phyloP scores from a whole-genome alignment of 2,329 filamentous ascomycete genomes.

The Cladosporium sp. region DNA sequence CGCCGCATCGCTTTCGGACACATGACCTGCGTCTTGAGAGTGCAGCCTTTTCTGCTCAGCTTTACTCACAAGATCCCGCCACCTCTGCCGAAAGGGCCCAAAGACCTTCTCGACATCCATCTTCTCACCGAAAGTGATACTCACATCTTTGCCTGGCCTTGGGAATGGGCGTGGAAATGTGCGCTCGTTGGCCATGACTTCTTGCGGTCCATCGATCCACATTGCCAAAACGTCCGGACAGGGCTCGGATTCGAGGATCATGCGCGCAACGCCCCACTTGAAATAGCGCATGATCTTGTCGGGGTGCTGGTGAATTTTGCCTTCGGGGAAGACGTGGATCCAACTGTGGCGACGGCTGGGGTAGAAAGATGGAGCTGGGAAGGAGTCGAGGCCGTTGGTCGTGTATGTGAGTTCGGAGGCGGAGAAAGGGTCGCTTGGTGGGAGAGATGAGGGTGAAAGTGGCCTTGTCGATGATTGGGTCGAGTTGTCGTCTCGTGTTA shows the following conservation, averaged over 20 bases:
- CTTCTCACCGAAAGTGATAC: conserved; percentile 76
- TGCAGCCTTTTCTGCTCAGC: conserved; percentile 46
- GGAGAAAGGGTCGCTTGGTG: conserved; percentile 58
- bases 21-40: neutral
- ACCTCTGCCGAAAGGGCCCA: conserved; percentile 72
- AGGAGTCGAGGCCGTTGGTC: conserved; percentile 66
- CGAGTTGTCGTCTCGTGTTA: neutral
- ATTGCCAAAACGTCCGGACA: conserved; percentile 89
- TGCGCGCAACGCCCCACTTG: conserved; percentile 92
- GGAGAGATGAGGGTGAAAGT: conserved; percentile 22
- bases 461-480: conserved; percentile 22
- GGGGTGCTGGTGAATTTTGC: conserved; percentile 85
- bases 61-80: conserved; percentile 66
- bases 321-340: conserved; percentile 96
- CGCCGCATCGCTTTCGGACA: neutral
- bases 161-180: conserved; percentile 79
- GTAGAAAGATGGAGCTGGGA: conserved; percentile 72
- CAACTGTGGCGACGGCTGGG: conserved; percentile 71
- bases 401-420: conserved; percentile 59
- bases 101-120: conserved; percentile 74
- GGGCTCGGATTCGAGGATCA: conserved; percentile 87
- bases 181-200: conserved; percentile 84
- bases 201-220: conserved; percentile 87
- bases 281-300: conserved; percentile 86
- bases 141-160: conserved; percentile 68